Percentiles rank a stretch among this genome's conserved stretches.
phyloP scores from a whole-genome alignment of 2,329 filamentous ascomycete species.

The Fusarium cyanostomum region DNA sequence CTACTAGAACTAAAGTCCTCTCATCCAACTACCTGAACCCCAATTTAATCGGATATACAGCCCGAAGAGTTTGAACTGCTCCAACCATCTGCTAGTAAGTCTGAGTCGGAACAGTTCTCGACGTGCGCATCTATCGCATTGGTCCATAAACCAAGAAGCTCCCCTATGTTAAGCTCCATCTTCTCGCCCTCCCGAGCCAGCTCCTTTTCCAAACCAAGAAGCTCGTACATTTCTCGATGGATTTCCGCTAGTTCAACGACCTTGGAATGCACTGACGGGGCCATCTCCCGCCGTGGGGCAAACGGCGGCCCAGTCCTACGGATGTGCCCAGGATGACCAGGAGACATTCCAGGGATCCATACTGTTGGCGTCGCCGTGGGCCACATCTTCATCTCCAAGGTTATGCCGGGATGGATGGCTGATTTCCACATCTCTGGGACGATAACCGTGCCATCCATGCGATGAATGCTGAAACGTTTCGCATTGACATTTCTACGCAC shows the following conservation, averaged over 20 bases:
- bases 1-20: no score
- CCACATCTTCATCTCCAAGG: background rate
- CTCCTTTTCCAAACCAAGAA: background rate
- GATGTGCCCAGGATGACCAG: no score
- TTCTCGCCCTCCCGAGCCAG: background rate
- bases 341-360: no score
- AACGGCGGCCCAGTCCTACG: no score
- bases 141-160: background rate
- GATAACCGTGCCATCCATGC: background rate
- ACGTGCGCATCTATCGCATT: background rate
- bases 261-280: no score
- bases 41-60: no score
- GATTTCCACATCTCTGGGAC: background rate
- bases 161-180: background rate
- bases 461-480: background rate
- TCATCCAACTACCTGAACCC: no score
- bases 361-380: no score
- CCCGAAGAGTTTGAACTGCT: no score
- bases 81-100: no score
- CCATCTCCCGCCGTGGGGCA: no score
- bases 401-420: background rate
- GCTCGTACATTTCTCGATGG: background rate
- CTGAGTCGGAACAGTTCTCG: background rate
- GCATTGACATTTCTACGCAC: background rate
- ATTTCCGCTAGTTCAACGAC: background rate